Percentiles rank a stretch among this genome's conserved stretches.
phyloP scores from a whole-genome alignment of 106 monocot genomes.

The Dendrobium catenatum region DNA sequence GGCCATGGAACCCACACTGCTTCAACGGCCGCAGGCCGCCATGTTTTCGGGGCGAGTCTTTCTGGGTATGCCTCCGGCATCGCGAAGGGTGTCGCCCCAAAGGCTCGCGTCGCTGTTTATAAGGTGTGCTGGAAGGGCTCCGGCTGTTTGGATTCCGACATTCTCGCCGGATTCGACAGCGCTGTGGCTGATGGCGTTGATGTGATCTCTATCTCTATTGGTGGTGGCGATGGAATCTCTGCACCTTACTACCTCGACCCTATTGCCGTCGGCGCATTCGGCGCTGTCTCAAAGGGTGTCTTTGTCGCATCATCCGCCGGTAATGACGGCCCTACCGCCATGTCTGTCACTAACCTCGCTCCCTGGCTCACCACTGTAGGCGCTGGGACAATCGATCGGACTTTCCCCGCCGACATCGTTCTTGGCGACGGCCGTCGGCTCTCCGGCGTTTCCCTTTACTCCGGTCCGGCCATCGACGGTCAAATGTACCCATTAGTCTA shows the following conservation, averaged over 20 bases:
- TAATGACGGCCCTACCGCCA: conserved; percentile 75
- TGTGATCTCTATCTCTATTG: conserved; percentile 87
- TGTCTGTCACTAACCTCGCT: conserved; percentile 92
- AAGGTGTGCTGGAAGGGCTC: conserved; percentile 92
- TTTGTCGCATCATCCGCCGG: conserved; percentile 86
- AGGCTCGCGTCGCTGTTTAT: conserved; percentile 73
- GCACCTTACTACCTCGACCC: conserved; percentile 92
- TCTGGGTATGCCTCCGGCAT: conserved; percentile 76
- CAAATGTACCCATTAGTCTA: conserved; percentile 52
- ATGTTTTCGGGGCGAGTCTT: conserved; percentile 73
- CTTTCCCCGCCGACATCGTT: conserved; percentile 69
- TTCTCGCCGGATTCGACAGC: conserved; percentile 85
- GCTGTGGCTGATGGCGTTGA: conserved; percentile 92
- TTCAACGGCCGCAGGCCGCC: conserved; percentile 86
- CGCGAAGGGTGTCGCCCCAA: conserved; percentile 96
- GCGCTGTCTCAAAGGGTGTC: conserved; percentile 62
- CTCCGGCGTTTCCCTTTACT: conserved; percentile 70
- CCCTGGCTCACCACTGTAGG: conserved; percentile 94
- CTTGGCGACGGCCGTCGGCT: conserved; percentile 75
- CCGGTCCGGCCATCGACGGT: conserved; percentile 40
- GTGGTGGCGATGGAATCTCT: conserved; percentile 72
- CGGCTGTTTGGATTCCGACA: conserved; percentile 96
- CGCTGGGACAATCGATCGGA: conserved; percentile 88
- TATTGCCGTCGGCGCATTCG: conserved; percentile 81
- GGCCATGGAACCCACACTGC: conserved; percentile 98